phyloP scores from a whole-genome alignment of 176 grass and related monocot species.

The Cymbopogon citratus region DNA sequence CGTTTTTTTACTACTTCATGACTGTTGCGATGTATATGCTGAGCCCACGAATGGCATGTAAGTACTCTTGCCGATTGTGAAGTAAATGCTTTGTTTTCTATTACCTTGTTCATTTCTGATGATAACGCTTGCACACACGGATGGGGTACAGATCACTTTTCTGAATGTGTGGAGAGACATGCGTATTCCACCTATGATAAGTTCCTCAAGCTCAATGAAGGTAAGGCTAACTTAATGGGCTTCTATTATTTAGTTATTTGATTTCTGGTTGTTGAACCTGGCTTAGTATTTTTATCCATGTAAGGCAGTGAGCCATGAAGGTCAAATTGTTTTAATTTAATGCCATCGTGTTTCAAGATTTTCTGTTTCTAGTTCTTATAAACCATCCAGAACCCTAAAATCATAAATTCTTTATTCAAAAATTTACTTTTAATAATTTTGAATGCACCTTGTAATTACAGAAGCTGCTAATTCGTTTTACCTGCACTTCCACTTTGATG shows the following conservation, averaged over 20 bases:
- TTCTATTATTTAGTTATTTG: neutral
- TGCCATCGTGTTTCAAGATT: neutral
- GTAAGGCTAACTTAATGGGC: constrained; percentile 20
- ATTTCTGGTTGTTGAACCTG: neutral
- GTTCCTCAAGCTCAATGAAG: constrained; percentile 75
- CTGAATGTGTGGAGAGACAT: constrained; percentile 96
- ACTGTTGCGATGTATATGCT: constrained; percentile 87
- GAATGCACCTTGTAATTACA: neutral
- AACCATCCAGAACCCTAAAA: neutral
- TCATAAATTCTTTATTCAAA: neutral
- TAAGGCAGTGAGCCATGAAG: neutral
- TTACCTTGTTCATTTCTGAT: neutral
- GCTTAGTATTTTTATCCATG: neutral
- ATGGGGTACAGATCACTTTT: constrained; percentile 79
- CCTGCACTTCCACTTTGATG: neutral
- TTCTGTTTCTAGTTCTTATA: neutral
- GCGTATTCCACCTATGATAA: constrained; percentile 98
- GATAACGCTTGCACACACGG: neutral
- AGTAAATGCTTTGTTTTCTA: neutral
- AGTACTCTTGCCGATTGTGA: constrained; percentile 20
- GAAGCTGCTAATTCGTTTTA: neutral
- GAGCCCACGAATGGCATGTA: constrained; percentile 98
- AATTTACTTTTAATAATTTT: neutral
- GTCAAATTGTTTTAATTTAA: neutral
- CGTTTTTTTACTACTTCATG: constrained; percentile 93